phyloP scores from a whole-genome alignment of 805 yeast genomes.

The Saturnispora zaruensis region DNA sequence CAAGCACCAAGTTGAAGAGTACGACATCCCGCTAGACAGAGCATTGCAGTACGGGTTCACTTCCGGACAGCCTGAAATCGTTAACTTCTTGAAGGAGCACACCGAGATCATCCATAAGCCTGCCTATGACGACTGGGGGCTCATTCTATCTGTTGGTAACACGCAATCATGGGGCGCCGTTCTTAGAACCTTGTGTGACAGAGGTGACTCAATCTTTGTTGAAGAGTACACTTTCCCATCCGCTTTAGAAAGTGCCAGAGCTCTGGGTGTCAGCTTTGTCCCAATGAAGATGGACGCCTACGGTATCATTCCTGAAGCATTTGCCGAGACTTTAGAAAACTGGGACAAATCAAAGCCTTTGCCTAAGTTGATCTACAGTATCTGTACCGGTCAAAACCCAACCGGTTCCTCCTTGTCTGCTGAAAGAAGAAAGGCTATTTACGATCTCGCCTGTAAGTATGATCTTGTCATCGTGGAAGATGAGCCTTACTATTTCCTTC shows the following conservation, averaged over 20 bases:
- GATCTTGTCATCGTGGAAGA: conserved; percentile 87
- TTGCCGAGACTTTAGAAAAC: conserved; percentile 44
- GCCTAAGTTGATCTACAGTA: conserved; percentile 84
- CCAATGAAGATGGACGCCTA: conserved; percentile 61
- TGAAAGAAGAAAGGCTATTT: conserved; percentile 72
- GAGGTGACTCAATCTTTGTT: conserved; percentile 61
- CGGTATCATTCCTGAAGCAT: conserved; percentile 53
- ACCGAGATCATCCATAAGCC: conserved; percentile 45
- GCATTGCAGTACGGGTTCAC: conserved; percentile 91
- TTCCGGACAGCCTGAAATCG: conserved; percentile 68
- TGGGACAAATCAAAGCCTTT: conserved; percentile 50
- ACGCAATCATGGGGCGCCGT: conserved; percentile 89
- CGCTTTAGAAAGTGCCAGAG: conserved; percentile 60
- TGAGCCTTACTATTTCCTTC: conserved; percentile 95
- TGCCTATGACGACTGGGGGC: conserved; percentile 65
- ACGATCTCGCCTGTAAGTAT: conserved; percentile 71
- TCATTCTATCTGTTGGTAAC: conserved; percentile 70
- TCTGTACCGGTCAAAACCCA: conserved; percentile 97
- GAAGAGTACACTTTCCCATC: conserved; percentile 74
- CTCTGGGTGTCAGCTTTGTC: conserved; percentile 49
- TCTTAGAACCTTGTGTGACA: conserved; percentile 47
- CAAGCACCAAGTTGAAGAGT: conserved; percentile 37
- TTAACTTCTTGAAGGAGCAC: conserved; percentile 67
- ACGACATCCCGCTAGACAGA: conserved; percentile 65
- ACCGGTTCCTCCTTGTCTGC: conserved; percentile 78